A percentile compares a stretch with the other conserved stretches of the same genome.
Conservation (phyloP, 495 filamentous ascomycete genomes). For the Pyrenopolyporus hunteri region DNA sequence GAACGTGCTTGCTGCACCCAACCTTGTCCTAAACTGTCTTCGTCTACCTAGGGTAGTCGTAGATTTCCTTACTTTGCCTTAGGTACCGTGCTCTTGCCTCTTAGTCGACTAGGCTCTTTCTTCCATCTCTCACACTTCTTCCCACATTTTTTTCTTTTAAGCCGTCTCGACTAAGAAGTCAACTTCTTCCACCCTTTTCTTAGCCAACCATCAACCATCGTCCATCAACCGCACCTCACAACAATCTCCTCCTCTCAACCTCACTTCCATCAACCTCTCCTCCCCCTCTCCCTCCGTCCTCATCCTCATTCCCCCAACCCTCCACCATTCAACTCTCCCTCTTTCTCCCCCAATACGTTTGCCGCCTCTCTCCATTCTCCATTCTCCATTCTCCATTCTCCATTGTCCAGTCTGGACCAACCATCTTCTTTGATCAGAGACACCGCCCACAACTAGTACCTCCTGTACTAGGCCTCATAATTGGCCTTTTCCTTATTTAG, state of each 20-base stretch:
- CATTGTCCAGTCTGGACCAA: slow-evolving; percentile 20
- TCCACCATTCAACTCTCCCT: slow-evolving; percentile 38
- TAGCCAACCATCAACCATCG: slow-evolving; percentile 12
- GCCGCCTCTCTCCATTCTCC: slow-evolving; percentile 34
- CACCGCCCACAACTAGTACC: slow-evolving; percentile 21
- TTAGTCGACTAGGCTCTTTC: slow-evolving; percentile 40
- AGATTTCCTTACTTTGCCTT: slow-evolving; percentile 5
- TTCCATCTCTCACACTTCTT: slow-evolving; percentile 33
- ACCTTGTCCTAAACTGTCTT: slow-evolving; percentile 33
- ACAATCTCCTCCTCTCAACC: slow-evolving; percentile 30
- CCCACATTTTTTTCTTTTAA: slow-evolving; percentile 32
- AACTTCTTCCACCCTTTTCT: slow-evolving; percentile 27
- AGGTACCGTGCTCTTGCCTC: slow-evolving; percentile 1
- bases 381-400: slow-evolving; percentile 30
- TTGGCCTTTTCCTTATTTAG: slow-evolving; percentile 31
- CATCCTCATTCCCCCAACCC: slow-evolving; percentile 22
- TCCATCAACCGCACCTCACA: no score
- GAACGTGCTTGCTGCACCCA: slow-evolving; percentile 31
- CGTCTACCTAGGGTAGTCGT: slow-evolving; percentile 7
- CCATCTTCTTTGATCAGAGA: slow-evolving; percentile 20
- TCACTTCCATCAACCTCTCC: slow-evolving; percentile 38
- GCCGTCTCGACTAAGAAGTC: slow-evolving; percentile 17
- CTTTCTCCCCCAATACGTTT: slow-evolving; percentile 31
- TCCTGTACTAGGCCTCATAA: slow-evolving; percentile 6
- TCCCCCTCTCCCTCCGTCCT: slow-evolving; percentile 30